Conservation (phyloP, 257 asterid genomes). For the Scutellaria minor region DNA sequence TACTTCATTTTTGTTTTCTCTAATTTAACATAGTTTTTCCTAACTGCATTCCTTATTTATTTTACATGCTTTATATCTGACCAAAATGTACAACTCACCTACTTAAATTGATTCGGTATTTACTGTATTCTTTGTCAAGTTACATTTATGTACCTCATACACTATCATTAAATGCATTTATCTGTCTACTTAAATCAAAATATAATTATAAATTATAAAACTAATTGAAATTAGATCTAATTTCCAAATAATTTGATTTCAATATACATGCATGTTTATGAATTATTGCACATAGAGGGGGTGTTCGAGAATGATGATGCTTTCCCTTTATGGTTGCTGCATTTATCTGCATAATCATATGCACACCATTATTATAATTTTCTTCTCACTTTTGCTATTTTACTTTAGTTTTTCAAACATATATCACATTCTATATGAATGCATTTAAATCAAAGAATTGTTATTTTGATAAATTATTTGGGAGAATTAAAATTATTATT, state of each 20-base stretch:
- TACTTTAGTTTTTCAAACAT: slow-evolving; percentile 9
- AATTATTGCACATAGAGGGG: background rate
- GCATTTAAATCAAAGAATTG: background rate
- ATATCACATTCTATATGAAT: background rate
- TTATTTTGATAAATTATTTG: background rate
- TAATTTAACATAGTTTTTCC: no score
- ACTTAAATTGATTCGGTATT: slow-evolving; percentile 30
- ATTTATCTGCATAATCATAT: slow-evolving; percentile 42
- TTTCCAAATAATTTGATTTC: background rate
- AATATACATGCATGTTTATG: background rate
- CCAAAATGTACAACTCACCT: slow-evolving; percentile 35
- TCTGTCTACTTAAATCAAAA: background rate
- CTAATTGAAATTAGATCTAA: background rate
- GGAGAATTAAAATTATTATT: background rate
- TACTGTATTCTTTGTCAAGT: slow-evolving; percentile 12
- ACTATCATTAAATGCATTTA: background rate
- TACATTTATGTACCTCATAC: slow-evolving; percentile 5
- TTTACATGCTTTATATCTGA: slow-evolving; percentile 29
- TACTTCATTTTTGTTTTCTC: no score
- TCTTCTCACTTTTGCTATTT: background rate
- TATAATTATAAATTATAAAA: background rate
- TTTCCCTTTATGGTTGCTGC: slow-evolving; percentile 26
- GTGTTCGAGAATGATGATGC: slow-evolving; percentile 31
- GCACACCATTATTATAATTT: slow-evolving; percentile 11
- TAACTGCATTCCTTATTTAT: slow-evolving; percentile 10